Evolutionary conservation across 1,284 basidiomycete genomes (phyloP).

Genomic region (Clitocybe nebularis): DNA sequence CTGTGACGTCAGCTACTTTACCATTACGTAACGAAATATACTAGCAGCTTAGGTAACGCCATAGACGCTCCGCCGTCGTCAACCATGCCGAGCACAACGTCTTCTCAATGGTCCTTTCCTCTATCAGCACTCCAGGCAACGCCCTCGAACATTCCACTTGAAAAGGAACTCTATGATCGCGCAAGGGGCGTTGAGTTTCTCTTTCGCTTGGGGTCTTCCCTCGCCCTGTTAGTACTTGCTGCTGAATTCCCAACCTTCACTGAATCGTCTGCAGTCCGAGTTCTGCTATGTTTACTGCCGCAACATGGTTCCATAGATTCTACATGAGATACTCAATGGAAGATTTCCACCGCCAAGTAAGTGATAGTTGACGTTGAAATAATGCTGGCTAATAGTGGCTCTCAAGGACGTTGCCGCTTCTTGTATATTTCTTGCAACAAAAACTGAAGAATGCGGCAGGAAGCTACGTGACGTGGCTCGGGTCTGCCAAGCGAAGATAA

Average conservation of each 20-base stretch:
- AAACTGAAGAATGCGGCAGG: slow-evolving; percentile 85
- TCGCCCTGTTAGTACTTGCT: slow-evolving; percentile 56
- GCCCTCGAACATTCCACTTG: slow-evolving; percentile 55
- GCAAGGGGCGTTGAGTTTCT: slow-evolving; percentile 78
- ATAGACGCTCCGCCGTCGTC: too few relatives aligned
- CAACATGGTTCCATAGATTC: slow-evolving; percentile 91
- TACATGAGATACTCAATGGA: slow-evolving; percentile 91
- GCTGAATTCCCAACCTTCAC: slow-evolving; percentile 5
- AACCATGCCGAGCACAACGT: slow-evolving; percentile 14
- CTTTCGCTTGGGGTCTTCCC: slow-evolving; percentile 70
- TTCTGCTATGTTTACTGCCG: slow-evolving; percentile 78
- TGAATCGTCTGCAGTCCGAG: slow-evolving; percentile 49
- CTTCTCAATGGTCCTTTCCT: slow-evolving; percentile 70
- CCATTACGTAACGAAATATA: too few relatives aligned
- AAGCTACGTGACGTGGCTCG: slow-evolving; percentile 83
- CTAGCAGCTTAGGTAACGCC: too few relatives aligned
- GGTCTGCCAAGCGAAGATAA: slow-evolving; percentile 70
- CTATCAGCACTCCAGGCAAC: slow-evolving; percentile 52
- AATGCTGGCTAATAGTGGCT: slow-evolving; percentile 15
- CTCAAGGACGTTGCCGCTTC: slow-evolving; percentile 81
- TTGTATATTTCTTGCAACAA: slow-evolving; percentile 89
- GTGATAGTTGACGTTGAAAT: too few relatives aligned
- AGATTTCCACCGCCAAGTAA: slow-evolving; percentile 76
- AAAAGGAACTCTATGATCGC: slow-evolving; percentile 71
- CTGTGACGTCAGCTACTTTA: too few relatives aligned